Base-by-base conservation (phyloP, 2,329 filamentous ascomycete genomes). In the Clonostachys rosea region DNA sequence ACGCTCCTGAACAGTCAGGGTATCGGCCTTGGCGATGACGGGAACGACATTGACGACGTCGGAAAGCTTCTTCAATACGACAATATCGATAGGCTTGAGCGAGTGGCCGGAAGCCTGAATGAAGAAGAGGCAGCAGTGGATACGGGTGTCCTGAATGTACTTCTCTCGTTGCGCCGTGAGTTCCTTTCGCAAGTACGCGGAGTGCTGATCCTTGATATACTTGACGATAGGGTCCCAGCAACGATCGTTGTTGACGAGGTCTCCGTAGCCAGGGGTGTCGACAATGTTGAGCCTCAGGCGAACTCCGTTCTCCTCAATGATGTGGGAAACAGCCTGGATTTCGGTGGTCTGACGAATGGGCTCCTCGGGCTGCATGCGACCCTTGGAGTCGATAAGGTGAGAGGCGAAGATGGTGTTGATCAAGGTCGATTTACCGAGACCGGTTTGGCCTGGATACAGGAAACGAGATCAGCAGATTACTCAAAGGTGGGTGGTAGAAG, bases 141-240 rank as follows among this genome's bases (percentile, higher is more conserved):
- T 96, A 64, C 94, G 89, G 57, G 94, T 99, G 73, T 99, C 94
- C 77, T 96, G 92, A 59, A 99, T 96, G 73, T 99, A 99, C 63
- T 94, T 87, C 75, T 99, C 94, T 74, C 94, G 89, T 80, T 99
- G 94, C 58, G 94, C 94, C 47, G 94, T 97, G 64, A 99, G 90
- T 74, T 99, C 94, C 82, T 99, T 99, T 73, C 94, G 89, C 60
- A 99, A 84, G 77, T 97, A 99, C 62, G 94, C 92, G 46, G 91
- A 96, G 80, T 99, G 94, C 79, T 99, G 94, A 74, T 99, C 94
- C 82, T 99, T 99, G 82, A 99, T 99, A 76, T 99, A 99, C 80
- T 99, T 99, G 80, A 99, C 92, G 69, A 99, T 99, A 54, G 94
- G 94, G 67, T 99, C 94, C 94, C 94, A 99, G 85, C 94, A 99